These are phyloP conservation scores for Alternaria arborescens DNA, from an alignment of 2,329 filamentous ascomycete genomes.

Conservation along the genomic window DNA sequence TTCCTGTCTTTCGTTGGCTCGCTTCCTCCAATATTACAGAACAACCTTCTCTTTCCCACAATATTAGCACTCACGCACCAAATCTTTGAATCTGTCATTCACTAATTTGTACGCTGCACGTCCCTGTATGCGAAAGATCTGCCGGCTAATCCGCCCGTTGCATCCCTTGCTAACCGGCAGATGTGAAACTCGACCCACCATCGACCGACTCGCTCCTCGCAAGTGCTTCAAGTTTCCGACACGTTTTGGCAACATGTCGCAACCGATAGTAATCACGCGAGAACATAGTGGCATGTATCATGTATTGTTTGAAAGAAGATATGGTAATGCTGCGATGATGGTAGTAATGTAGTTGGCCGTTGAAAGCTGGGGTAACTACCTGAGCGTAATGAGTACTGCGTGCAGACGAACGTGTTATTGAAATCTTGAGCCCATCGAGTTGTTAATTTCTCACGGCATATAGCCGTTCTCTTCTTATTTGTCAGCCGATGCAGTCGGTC, in stretches of 20 bases:
- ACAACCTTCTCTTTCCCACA: neutral
- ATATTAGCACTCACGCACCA: neutral
- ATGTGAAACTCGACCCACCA: slow-evolving; percentile 43
- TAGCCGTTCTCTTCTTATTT: neutral
- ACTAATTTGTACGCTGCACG: neutral
- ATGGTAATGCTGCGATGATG: slow-evolving; percentile 2
- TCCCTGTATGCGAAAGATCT: neutral
- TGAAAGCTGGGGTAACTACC: neutral
- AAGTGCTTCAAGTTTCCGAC: slow-evolving; percentile 28
- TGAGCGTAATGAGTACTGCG: neutral
- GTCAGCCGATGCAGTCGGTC: neutral
- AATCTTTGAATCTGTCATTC: neutral
- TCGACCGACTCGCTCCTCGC: slow-evolving; percentile 13
- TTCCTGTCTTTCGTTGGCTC: neutral
- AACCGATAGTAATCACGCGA: slow-evolving; percentile 22
- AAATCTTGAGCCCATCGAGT: neutral
- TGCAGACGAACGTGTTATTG: neutral
- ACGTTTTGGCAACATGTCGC: slow-evolving; percentile 18
- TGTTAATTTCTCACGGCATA: neutral
- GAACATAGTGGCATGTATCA: neutral
- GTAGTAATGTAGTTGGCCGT: neutral
- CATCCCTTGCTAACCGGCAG: neutral
- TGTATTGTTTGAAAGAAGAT: slow-evolving; percentile 6
- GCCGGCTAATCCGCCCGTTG: neutral
- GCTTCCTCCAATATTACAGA: neutral